Percentiles rank a stretch among this genome's conserved stretches.
Conservation (phyloP, 225 moss, liverwort and hornwort genomes). For the Pseudoscleropodium purum region DNA sequence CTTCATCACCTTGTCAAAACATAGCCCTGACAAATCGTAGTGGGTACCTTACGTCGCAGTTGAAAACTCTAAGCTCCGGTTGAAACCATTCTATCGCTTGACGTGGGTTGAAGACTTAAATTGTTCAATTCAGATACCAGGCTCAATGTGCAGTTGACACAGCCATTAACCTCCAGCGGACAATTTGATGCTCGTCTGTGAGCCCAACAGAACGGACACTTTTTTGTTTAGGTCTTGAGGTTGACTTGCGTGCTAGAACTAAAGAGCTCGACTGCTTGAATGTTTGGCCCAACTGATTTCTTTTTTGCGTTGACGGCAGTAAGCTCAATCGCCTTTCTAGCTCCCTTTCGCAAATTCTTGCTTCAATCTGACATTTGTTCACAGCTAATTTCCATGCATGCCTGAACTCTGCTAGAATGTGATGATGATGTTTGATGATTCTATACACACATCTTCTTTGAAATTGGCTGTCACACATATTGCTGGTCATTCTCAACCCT, state of each 20-base stretch:
- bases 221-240: constrained; percentile 16
- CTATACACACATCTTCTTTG: background rate
- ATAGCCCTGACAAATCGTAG: background rate
- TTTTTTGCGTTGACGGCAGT: background rate
- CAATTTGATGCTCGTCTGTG: background rate
- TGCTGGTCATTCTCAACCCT: background rate
- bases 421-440: background rate
- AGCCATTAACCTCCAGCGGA: background rate
- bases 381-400: background rate
- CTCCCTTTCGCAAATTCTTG: background rate
- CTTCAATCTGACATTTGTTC: background rate
- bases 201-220: background rate
- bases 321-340: background rate
- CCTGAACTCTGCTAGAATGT: constrained; percentile 3
- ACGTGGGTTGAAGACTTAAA: background rate
- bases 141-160: background rate
- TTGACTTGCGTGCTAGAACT: constrained; percentile 7
- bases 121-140: background rate
- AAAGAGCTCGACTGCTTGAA: background rate
- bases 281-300: background rate
- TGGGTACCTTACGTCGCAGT: background rate
- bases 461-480: background rate
- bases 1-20: background rate
- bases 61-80: background rate
- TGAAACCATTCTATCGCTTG: background rate